Evolutionary conservation across 129 eudicot genomes (phyloP).

Genomic region (carrot (Daucus carota)): DH1_v3.0 NC_030385.2:26997501-26998000

Average conservation of each 20-base stretch:
- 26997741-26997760: constrained; percentile 63
- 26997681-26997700: constrained; percentile 55
- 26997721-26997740: constrained; percentile 56
- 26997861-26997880: not conserved
- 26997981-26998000: not conserved
- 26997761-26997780: constrained; percentile 49
- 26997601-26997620: constrained; percentile 39
- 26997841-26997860: not conserved
- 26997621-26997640: constrained; percentile 44
- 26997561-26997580: constrained; percentile 43
- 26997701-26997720: constrained; percentile 32
- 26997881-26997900: not conserved
- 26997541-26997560: constrained; percentile 23
- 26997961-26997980: no score
- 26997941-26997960: not conserved
- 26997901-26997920: not conserved
- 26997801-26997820: not conserved
- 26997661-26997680: constrained; percentile 76
- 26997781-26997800: constrained; percentile 47
- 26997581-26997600: constrained; percentile 54
- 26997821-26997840: not conserved
- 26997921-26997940: not conserved
- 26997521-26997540: not conserved
- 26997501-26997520: not conserved
- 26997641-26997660: constrained; percentile 71